Conservation (phyloP, 176 grass and related monocot species). For the Poa annua region DNA sequence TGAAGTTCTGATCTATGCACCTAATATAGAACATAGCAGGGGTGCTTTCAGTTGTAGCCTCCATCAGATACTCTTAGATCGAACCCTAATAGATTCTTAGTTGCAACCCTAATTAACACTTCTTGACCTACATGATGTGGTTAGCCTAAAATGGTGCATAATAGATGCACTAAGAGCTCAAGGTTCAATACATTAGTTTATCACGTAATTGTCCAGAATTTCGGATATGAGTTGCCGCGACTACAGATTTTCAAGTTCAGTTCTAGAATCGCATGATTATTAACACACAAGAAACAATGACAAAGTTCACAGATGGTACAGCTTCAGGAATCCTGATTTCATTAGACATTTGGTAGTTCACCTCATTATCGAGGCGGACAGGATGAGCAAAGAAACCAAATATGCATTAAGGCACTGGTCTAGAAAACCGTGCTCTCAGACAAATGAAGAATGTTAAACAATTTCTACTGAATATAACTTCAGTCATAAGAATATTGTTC, state of each 20-base stretch:
- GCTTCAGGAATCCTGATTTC: conserved; percentile 21
- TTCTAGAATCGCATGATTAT: neutral
- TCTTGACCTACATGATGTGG: conserved; percentile 19
- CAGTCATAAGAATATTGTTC: conserved; percentile 2
- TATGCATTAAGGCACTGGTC: conserved; percentile 14
- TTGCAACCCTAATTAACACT: conserved; percentile 25
- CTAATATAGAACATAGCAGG: conserved; percentile 17
- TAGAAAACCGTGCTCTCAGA: conserved; percentile 14
- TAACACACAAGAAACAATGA: conserved; percentile 1
- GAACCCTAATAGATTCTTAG: neutral
- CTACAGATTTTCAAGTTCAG: neutral
- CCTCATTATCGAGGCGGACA: neutral
- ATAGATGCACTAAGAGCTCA: conserved; percentile 4
- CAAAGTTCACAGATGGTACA: conserved; percentile 19
- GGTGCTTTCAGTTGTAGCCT: conserved; percentile 8
- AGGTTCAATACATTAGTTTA: neutral
- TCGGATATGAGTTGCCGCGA: neutral
- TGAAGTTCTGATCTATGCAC: neutral
- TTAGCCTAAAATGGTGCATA: conserved; percentile 5
- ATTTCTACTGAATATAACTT: conserved; percentile 20
- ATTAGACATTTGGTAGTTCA: conserved; percentile 27
- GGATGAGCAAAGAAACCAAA: conserved; percentile 7
- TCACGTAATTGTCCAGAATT: neutral
- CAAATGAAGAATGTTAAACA: conserved; percentile 21
- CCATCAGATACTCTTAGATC: conserved; percentile 6